phyloP scores from a whole-genome alignment of 1,284 basidiomycete genomes.

The Golubevia sp. region DNA sequence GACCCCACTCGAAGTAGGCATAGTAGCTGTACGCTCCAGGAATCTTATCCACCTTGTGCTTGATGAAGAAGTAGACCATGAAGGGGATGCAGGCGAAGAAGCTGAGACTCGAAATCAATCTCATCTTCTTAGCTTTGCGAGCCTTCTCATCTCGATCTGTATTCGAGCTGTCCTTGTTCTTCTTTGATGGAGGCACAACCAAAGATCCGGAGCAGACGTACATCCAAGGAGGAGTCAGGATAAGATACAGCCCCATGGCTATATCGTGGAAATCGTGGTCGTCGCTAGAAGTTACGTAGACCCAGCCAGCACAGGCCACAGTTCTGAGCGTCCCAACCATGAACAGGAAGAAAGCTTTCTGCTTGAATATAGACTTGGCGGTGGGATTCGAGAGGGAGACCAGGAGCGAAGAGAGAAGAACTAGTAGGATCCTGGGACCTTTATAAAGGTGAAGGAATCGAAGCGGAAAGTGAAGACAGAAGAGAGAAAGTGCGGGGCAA shows the following conservation, averaged over 20 bases:
- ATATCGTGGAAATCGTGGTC: slow-evolving; percentile 50
- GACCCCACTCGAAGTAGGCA: slow-evolving; percentile 53
- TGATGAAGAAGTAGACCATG: slow-evolving; percentile 50
- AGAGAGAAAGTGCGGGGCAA: too few relatives aligned
- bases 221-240: slow-evolving; percentile 53
- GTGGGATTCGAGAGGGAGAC: slow-evolving; percentile 31
- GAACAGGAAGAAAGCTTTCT: slow-evolving; percentile 24
- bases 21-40: slow-evolving; percentile 51
- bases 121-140: slow-evolving; percentile 27
- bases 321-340: slow-evolving; percentile 35
- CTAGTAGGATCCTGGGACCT: slow-evolving; percentile 40
- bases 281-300: slow-evolving; percentile 49
- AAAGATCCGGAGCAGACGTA: slow-evolving; percentile 40
- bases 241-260: slow-evolving; percentile 43
- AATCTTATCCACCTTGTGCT: slow-evolving; percentile 41
- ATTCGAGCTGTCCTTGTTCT: not conserved
- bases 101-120: slow-evolving; percentile 24
- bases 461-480: too few relatives aligned
- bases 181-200: slow-evolving; percentile 12
- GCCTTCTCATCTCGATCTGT: slow-evolving; percentile 12
- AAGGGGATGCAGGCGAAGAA: slow-evolving; percentile 52
- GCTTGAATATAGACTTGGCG: slow-evolving; percentile 9
- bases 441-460: too few relatives aligned
- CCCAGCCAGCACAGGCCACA: slow-evolving; percentile 49
- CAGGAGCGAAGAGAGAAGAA: slow-evolving; percentile 42